Evolutionary conservation across 805 yeast species (phyloP).

Genomic region (Hyphopichia homilentoma): DNA sequence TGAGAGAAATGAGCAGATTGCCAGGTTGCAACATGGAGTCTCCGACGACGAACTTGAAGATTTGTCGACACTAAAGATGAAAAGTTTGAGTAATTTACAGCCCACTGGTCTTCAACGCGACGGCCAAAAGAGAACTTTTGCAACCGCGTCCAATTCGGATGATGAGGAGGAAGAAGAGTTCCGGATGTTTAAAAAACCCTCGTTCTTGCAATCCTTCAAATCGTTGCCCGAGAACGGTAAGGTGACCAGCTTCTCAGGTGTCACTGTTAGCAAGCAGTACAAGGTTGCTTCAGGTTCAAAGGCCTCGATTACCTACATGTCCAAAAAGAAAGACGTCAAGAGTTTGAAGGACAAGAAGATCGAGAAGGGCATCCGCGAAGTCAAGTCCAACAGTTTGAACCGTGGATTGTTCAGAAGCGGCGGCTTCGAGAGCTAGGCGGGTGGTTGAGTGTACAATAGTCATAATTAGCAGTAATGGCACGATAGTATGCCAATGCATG

Average conservation of each 20-base stretch:
- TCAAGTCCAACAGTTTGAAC: constrained; percentile 12
- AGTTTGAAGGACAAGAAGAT: constrained; percentile 24
- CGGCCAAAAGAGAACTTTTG: constrained; percentile 11
- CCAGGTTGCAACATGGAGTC: constrained; percentile 35
- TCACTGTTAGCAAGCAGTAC: constrained; percentile 50
- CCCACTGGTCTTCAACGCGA: constrained; percentile 10
- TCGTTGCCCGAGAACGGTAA: constrained; percentile 33
- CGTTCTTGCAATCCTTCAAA: constrained; percentile 46
- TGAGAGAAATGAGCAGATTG: constrained; percentile 23
- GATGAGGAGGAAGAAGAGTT: constrained; percentile 32
- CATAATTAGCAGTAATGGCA: too few species aligned
- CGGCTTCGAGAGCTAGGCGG: background rate
- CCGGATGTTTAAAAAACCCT: constrained; percentile 42
- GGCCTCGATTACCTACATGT: constrained; percentile 56
- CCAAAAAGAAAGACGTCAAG: constrained; percentile 23
- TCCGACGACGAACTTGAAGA: constrained; percentile 43
- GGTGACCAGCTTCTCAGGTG: constrained; percentile 36
- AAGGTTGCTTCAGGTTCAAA: constrained; percentile 53
- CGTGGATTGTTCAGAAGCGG: constrained; percentile 15
- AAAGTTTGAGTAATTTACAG: constrained; percentile 29
- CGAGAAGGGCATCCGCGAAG: constrained; percentile 18
- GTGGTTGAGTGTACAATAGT: too few species aligned
- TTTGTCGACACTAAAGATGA: constrained; percentile 42
- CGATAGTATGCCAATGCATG: background rate
- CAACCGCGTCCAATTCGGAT: constrained; percentile 8